Evolutionary conservation across 345 rosid species (phyloP).

Genomic region (Salix udensis): DNA sequence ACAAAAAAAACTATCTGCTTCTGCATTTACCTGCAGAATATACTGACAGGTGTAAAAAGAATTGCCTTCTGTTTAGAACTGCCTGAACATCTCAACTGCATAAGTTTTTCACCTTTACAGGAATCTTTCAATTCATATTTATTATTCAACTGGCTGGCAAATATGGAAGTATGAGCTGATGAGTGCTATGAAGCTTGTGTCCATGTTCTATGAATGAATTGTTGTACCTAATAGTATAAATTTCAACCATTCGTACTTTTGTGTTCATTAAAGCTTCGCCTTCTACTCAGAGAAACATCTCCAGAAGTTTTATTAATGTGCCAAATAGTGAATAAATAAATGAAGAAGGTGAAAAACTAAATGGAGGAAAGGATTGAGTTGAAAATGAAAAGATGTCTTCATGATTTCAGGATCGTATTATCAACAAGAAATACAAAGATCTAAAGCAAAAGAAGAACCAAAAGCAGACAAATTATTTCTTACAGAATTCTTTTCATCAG

Average conservation of each 20-base stretch:
- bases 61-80: neutral
- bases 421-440: neutral
- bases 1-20: constrained; percentile 64
- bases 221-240: neutral
- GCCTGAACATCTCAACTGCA: neutral
- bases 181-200: neutral
- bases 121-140: neutral
- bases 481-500: constrained; percentile 54
- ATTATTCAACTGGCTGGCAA: neutral
- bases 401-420: neutral
- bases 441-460: neutral
- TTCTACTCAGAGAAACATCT: neutral
- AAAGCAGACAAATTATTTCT: constrained; percentile 18
- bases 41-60: neutral
- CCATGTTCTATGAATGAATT: neutral
- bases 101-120: neutral
- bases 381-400: neutral
- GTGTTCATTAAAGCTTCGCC: neutral
- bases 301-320: neutral
- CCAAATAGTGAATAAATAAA: neutral
- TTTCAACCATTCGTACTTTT: neutral
- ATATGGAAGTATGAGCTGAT: neutral
- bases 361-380: neutral
- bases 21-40: constrained; percentile 48
- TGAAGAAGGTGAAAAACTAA: neutral